Base-by-base conservation (phyloP, 2,329 filamentous ascomycete species). In the Diaporthe vexans region DNA sequence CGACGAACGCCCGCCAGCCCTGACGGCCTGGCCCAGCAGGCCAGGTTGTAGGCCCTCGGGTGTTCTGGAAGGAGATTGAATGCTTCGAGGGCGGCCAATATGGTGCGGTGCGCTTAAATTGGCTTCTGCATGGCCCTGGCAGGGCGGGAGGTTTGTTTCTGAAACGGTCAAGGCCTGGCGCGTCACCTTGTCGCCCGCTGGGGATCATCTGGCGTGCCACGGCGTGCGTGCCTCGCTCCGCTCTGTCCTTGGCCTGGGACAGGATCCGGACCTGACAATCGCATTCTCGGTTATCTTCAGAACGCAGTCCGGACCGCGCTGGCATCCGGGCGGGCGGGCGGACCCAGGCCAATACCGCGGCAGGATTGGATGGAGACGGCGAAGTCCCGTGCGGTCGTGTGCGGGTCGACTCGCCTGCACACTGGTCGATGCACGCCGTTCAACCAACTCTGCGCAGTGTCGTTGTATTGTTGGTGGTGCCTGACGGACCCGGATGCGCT, bases 271-370 rank as follows among this genome's bases (percentile, higher is more conserved):
- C 61, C n/a, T 67, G 61, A 67, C 61, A 51, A 67, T 67, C 61
- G 61, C 46, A 67, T 67, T 67, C 43, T 67, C 61, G 61, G 61
- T 67, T 67, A 52, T 67, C 61, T 67, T 67, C 61, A 67, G 61
- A 52, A 67, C 19, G 43, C 61, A 67, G 61, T 67, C 61, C 43
- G 29, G 61, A 67, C 43, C 35, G 43, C 61, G 19, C 29, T 67
- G 61, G 26, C 61, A 52, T 9, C 40, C 29, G 37, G 37, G 37
- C 43, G 43, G 43, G 43, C 61, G 37, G 58, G 24, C 37, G 58
- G 37, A 11, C n/a, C 37, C 24, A 43, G 37, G 35, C 37, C 40
- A 4, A 7, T 63, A 9, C 24, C 24, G 40, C 37, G 61, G 61
- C 43, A 35, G 26, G 61, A 33, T 35, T 67, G 43, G 43, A 67